These are phyloP conservation scores for Monosporascus sp. DNA, from an alignment of 2,329 filamentous ascomycete genomes.

Conservation along the genomic window DNA sequence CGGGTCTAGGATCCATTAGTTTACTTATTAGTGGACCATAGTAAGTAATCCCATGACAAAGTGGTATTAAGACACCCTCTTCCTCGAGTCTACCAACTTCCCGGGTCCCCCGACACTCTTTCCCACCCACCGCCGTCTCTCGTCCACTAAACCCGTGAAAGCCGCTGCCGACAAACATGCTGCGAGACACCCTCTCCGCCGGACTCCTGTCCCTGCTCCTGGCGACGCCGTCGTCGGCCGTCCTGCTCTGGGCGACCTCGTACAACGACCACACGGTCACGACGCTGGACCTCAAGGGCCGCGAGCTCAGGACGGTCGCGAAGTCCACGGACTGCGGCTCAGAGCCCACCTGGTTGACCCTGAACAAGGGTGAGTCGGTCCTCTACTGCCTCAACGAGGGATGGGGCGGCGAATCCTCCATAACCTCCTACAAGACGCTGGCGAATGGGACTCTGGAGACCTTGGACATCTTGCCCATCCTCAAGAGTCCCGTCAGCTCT, in stretches of 20 bases:
- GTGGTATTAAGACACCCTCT: neutral
- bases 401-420: conserved; percentile 10
- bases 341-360: conserved; percentile 56
- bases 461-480: conserved; percentile 23
- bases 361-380: conserved; percentile 41
- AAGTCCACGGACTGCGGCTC: conserved; percentile 42
- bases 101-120: neutral
- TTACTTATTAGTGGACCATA: neutral
- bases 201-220: conserved; percentile 20
- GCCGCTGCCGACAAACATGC: neutral
- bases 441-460: conserved; percentile 44
- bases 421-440: conserved; percentile 27
- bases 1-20: neutral
- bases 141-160: too few species aligned
- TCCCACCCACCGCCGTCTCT: too few species aligned
- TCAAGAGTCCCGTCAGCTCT: conserved; percentile 23
- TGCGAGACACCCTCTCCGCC: conserved; percentile 16
- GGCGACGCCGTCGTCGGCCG: conserved; percentile 28
- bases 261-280: conserved; percentile 41
- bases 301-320: conserved; percentile 36
- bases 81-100: neutral
- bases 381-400: conserved; percentile 60
- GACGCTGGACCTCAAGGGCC: conserved; percentile 33
- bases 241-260: conserved; percentile 42
- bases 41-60: too few species aligned